These are phyloP conservation scores for Silene conica DNA, from an alignment of 148 eudicot species.

Conservation along the genomic window DNA sequence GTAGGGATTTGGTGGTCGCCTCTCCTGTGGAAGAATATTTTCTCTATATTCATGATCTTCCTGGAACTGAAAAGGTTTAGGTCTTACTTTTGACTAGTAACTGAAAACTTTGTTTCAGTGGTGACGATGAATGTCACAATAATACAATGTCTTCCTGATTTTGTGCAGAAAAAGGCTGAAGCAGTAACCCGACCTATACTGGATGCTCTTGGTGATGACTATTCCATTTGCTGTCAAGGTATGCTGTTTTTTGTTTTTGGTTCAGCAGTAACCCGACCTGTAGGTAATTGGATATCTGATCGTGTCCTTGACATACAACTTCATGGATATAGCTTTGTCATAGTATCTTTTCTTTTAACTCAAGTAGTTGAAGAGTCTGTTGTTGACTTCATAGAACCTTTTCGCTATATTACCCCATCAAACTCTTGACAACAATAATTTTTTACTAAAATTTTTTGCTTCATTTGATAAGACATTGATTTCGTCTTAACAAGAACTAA, in stretches of 20 bases:
- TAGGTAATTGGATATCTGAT: background rate
- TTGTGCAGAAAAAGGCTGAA: slow-evolving; percentile 65
- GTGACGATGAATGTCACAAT: background rate
- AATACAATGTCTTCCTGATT: background rate
- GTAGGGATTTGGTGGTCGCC: slow-evolving; percentile 91
- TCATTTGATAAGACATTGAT: background rate
- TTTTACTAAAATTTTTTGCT: background rate
- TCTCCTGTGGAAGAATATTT: slow-evolving; percentile 97
- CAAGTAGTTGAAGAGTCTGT: background rate
- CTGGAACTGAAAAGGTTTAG: slow-evolving; percentile 56
- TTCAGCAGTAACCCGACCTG: background rate
- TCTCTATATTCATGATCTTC: slow-evolving; percentile 73
- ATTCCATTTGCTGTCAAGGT: slow-evolving; percentile 88
- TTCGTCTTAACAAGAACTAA: background rate
- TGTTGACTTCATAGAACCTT: background rate
- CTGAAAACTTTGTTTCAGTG: background rate
- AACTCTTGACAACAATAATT: background rate
- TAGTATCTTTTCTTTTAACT: background rate
- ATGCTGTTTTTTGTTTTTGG: background rate
- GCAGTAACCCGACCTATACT: slow-evolving; percentile 55
- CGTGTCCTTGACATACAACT: background rate
- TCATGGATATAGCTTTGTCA: no score
- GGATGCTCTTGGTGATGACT: slow-evolving; percentile 89
- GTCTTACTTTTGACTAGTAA: slow-evolving; percentile 8
- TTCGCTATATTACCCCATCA: background rate